Percentiles rank a stretch among this genome's conserved stretches.
phyloP scores from a whole-genome alignment of 495 filamentous ascomycete genomes.

The Parathielavia hyrcaniae region DNA sequence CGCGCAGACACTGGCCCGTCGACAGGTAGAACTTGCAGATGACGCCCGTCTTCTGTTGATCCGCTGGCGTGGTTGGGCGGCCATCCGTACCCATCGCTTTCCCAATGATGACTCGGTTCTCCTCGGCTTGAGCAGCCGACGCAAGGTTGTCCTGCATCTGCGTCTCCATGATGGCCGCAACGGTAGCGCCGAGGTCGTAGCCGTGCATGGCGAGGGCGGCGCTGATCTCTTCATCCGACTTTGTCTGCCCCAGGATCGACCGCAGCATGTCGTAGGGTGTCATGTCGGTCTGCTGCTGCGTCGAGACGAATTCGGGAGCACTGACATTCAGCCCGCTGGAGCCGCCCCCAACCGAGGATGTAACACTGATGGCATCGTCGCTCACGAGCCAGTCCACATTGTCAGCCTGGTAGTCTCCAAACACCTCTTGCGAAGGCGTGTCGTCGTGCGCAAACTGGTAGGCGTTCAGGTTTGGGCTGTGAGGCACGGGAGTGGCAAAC shows the following conservation, averaged over 20 bases:
- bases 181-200: slow-evolving; percentile 87
- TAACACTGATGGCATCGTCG: slow-evolving; percentile 75
- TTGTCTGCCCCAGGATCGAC: slow-evolving; percentile 83
- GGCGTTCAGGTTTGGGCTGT: slow-evolving; percentile 87
- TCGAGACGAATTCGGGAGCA: slow-evolving; percentile 67
- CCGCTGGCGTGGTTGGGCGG: slow-evolving; percentile 66
- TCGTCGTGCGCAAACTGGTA: slow-evolving; percentile 79
- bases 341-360: slow-evolving; percentile 62
- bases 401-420: slow-evolving; percentile 86
- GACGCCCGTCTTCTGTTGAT: slow-evolving; percentile 66
- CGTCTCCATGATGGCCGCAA: slow-evolving; percentile 73
- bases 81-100: slow-evolving; percentile 75
- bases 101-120: slow-evolving; percentile 63
- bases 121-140: slow-evolving; percentile 40
- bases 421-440: slow-evolving; percentile 71
- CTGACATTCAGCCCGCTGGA: slow-evolving; percentile 65
- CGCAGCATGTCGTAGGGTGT: slow-evolving; percentile 96
- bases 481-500: slow-evolving; percentile 83
- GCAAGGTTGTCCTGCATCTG: slow-evolving; percentile 41
- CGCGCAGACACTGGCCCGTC: slow-evolving; percentile 83
- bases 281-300: slow-evolving; percentile 74
- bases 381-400: slow-evolving; percentile 94
- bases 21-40: slow-evolving; percentile 96
- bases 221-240: slow-evolving; percentile 90
- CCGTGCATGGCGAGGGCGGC: slow-evolving; percentile 77